Conservation (phyloP, 495 filamentous ascomycete species). For the Annulohypoxylon nitens region DNA sequence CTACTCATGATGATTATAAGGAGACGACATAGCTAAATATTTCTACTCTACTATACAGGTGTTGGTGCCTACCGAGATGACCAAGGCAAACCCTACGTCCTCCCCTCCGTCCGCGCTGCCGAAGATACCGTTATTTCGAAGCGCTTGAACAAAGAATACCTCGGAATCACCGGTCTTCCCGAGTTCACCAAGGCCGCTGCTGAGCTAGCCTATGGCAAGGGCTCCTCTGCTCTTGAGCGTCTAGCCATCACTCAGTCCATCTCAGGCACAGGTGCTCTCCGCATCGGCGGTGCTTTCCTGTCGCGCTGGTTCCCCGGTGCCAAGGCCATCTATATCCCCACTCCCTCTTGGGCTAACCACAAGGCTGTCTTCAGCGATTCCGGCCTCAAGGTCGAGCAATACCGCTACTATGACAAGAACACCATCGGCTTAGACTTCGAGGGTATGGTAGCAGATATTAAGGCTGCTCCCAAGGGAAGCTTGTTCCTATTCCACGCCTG, state of each 20-base stretch:
- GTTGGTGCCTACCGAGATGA: constrained; percentile 92
- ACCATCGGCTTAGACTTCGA: constrained; percentile 98
- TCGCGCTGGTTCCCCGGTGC: constrained; percentile 86
- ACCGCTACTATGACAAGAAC: constrained; percentile 99
- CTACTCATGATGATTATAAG: not conserved
- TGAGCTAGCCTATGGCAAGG: constrained; percentile 86
- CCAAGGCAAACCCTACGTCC: constrained; percentile 95
- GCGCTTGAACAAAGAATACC: constrained; percentile 94
- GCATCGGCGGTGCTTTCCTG: constrained; percentile 94
- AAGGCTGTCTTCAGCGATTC: constrained; percentile 95
- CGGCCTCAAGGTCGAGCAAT: constrained; percentile 88
- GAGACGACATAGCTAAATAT: constrained; percentile 43
- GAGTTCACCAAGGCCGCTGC: constrained; percentile 93
- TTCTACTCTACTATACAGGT: constrained; percentile 57
- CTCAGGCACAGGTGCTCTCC: constrained; percentile 94
- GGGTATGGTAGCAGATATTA: constrained; percentile 91
- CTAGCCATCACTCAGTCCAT: constrained; percentile 97
- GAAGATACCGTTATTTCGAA: constrained; percentile 86
- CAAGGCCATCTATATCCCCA: constrained; percentile 96
- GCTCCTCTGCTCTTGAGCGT: constrained; percentile 80
- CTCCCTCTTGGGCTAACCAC: constrained; percentile 98
- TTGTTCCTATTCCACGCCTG: constrained; percentile 96
- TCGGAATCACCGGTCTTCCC: constrained; percentile 94
- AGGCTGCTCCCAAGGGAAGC: constrained; percentile 85
- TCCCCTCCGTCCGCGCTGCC: constrained; percentile 90